Conservation (phyloP, 345 rosid species). For the Limnanthes douglasii region DNA sequence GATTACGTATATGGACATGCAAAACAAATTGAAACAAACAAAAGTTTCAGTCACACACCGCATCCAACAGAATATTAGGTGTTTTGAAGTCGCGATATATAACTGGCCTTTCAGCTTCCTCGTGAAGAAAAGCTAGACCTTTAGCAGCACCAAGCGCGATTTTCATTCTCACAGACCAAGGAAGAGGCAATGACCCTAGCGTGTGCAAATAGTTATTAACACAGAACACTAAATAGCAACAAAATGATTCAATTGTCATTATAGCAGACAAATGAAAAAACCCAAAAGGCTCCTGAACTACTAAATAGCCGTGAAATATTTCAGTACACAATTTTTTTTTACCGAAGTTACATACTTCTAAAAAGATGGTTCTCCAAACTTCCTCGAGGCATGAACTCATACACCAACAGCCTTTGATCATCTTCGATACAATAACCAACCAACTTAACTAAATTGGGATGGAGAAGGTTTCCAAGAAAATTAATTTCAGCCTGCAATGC, state of each 20-base stretch:
- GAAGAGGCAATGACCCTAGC: slow-evolving; percentile 72
- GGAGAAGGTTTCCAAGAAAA: slow-evolving; percentile 50
- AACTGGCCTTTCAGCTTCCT: slow-evolving; percentile 72
- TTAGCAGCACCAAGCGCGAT: slow-evolving; percentile 74
- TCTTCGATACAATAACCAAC: slow-evolving; percentile 47
- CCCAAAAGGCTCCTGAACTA: no score
- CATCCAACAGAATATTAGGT: slow-evolving; percentile 62
- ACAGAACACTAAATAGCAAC: slow-evolving; percentile 1
- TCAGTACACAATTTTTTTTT: no score
- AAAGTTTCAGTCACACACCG: slow-evolving; percentile 22
- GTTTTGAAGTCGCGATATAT: slow-evolving; percentile 85
- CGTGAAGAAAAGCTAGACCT: slow-evolving; percentile 76
- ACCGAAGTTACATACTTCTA: slow-evolving; percentile 28
- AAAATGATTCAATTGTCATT: no score
- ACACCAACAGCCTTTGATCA: slow-evolving; percentile 49
- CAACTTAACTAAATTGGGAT: slow-evolving; percentile 40
- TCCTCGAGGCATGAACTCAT: slow-evolving; percentile 62
- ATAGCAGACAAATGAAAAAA: no score
- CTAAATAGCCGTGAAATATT: no score
- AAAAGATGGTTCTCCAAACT: slow-evolving; percentile 61
- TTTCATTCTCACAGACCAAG: slow-evolving; percentile 80
- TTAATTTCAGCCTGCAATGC: slow-evolving; percentile 58
- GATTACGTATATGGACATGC: background rate
- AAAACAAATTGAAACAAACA: background rate
- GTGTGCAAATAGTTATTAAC: background rate